Evolutionary conservation across 495 filamentous ascomycete species (phyloP).

Genomic region (Aspergillus hancockii): DNA sequence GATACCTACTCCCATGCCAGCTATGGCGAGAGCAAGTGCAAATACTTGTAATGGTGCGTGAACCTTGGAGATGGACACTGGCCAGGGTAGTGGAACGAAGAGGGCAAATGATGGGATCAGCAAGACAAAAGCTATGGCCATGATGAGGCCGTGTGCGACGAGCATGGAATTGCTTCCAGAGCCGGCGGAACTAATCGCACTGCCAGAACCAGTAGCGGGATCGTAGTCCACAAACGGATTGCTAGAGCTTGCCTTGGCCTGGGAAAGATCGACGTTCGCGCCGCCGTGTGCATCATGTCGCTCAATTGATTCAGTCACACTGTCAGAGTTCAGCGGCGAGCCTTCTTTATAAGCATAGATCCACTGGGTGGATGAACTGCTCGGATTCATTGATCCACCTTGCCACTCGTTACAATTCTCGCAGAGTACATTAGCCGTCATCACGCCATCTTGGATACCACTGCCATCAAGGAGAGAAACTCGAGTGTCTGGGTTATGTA

Average conservation of each 20-base stretch:
- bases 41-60: slow-evolving; percentile 62
- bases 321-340: slow-evolving; percentile 54
- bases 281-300: slow-evolving; percentile 56
- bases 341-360: slow-evolving; percentile 68
- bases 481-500: slow-evolving; percentile 48
- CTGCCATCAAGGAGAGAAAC: slow-evolving; percentile 62
- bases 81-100: slow-evolving; percentile 36
- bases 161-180: slow-evolving; percentile 16
- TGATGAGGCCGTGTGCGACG: slow-evolving; percentile 39
- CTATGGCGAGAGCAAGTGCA: slow-evolving; percentile 53
- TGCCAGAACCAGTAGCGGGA: slow-evolving; percentile 2
- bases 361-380: slow-evolving; percentile 52
- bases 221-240: slow-evolving; percentile 59
- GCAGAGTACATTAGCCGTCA: slow-evolving; percentile 66
- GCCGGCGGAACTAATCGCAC: not conserved
- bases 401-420: slow-evolving; percentile 58
- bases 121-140: slow-evolving; percentile 39
- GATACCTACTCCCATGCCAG: slow-evolving; percentile 62
- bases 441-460: slow-evolving; percentile 50
- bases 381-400: slow-evolving; percentile 49
- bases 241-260: slow-evolving; percentile 45
- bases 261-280: slow-evolving; percentile 57
- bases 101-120: slow-evolving; percentile 51
- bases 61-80: slow-evolving; percentile 28
- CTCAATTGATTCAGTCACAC: slow-evolving; percentile 46